Evolutionary conservation across 371 early-diverging fungal genomes (phyloP).

Genomic region (Mortierella sp.): DNA sequence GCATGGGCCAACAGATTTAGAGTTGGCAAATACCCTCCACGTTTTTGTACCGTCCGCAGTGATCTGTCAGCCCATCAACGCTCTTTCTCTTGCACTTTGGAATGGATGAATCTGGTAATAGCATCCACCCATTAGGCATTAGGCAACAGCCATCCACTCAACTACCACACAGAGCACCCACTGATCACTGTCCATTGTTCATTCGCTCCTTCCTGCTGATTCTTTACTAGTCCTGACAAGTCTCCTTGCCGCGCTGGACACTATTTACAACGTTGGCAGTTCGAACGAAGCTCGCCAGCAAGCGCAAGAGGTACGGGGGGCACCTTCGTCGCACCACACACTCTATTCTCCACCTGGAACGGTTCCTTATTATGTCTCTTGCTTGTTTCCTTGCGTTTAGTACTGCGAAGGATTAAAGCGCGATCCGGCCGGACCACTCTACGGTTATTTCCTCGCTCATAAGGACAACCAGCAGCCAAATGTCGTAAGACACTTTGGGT

Average conservation of each 20-base stretch:
- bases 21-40: too few relatives aligned
- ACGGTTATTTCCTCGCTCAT: constrained; percentile 60
- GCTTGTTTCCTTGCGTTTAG: constrained; percentile 21
- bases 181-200: background rate
- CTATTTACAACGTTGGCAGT: constrained; percentile 55
- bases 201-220: background rate
- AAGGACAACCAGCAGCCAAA: constrained; percentile 51
- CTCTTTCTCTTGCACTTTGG: background rate
- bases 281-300: constrained; percentile 54
- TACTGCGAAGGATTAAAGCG: constrained; percentile 56
- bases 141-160: background rate
- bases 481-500: constrained; percentile 61
- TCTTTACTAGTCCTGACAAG: constrained; percentile 29
- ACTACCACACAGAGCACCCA: background rate
- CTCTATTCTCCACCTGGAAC: background rate
- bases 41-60: too few relatives aligned
- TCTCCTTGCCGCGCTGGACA: constrained; percentile 54
- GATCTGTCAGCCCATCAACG: too few relatives aligned
- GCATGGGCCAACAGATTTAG: too few relatives aligned
- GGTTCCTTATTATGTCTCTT: too few relatives aligned
- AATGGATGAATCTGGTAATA: constrained; percentile 20
- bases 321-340: background rate
- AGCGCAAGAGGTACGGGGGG: constrained; percentile 53
- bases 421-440: constrained; percentile 52
- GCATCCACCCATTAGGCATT: background rate